phyloP scores from a whole-genome alignment of 139 green algal genomes.

The Diplosphaera chodatii region DNA sequence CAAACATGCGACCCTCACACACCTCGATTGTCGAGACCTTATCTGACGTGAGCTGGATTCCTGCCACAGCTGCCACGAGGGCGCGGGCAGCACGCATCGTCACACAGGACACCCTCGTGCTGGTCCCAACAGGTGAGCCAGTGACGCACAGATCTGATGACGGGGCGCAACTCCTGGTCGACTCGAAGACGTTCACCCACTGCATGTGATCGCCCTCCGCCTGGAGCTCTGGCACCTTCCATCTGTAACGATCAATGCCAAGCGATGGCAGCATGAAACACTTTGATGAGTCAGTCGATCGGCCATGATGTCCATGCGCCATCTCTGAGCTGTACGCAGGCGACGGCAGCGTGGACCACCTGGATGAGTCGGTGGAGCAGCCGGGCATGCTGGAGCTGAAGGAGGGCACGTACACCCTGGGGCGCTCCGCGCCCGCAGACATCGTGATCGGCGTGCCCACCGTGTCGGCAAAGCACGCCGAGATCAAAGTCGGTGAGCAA shows the following conservation, averaged over 20 bases:
- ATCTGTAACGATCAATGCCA: no score
- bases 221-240: no score
- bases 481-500: constrained; percentile 27
- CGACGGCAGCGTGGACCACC: constrained; percentile 25
- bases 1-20: no score
- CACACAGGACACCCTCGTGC: neutral
- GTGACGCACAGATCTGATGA: neutral
- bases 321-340: constrained; percentile 2
- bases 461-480: constrained; percentile 33
- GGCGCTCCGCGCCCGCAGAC: constrained; percentile 34
- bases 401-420: constrained; percentile 27
- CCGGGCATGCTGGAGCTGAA: constrained; percentile 24
- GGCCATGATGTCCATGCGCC: no score
- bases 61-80: neutral
- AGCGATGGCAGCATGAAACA: no score
- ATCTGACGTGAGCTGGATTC: no score
- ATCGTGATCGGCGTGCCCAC: constrained; percentile 41
- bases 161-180: no score
- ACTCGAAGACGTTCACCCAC: no score
- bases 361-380: constrained; percentile 22
- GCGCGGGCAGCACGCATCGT: neutral
- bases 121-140: neutral
- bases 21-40: no score
- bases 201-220: no score
- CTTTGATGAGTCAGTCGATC: no score